Evolutionary conservation across 2,329 filamentous ascomycete genomes (phyloP), one percentile per base, ranked within the genome.

Genomic region (Diaporthe sp.): DNA sequence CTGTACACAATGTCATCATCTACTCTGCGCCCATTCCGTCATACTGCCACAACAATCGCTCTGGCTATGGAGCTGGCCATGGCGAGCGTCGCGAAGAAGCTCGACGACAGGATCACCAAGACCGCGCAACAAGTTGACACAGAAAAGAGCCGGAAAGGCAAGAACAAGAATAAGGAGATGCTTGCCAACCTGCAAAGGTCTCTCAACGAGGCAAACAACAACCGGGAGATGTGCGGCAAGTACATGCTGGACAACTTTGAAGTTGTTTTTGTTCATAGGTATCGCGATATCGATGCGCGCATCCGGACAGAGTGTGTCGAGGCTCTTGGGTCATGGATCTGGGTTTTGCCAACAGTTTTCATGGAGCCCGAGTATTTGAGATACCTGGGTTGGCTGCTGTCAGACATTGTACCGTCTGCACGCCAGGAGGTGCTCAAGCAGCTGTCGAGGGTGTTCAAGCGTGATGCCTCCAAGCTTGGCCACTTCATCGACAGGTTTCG

Each of bases 401-500:
- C 96, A 6, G 97, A 99, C 81, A 89, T 92, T 4, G 89, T 92
- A 75, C 88, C 92, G 1, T 85, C 91, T 12, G 96, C 94, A 30
- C 91, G 97, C 71, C 89, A 93, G n/a, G 95, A 98, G 82, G 95
- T 97, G 3, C 85, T 99, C 55, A 94, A 92, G 79, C 95, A 98
- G 82, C 87, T 99, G 19, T 88, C 91, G 30, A 92, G 90, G 73
- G 88, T 99, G 7, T 96, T 97, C 84, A 93, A 92, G 79, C 92
- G 94, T 74, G 92, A 94, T 77, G 92, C 95, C 70, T 95, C 95
- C 81, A 91, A 97, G 77, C 86, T 99, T 70, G 94, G 95, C 73
- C 94, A 95, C 75, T 99, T 98, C 79, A 98, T 97, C 47, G 97
- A 98, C 82, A 90, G 95, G 63, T 99, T 98, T 83, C 90, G 96